Evolutionary conservation across 225 moss, liverwort and hornwort genomes (phyloP).

Genomic region (Physcomitrellopsis africana): DNA sequence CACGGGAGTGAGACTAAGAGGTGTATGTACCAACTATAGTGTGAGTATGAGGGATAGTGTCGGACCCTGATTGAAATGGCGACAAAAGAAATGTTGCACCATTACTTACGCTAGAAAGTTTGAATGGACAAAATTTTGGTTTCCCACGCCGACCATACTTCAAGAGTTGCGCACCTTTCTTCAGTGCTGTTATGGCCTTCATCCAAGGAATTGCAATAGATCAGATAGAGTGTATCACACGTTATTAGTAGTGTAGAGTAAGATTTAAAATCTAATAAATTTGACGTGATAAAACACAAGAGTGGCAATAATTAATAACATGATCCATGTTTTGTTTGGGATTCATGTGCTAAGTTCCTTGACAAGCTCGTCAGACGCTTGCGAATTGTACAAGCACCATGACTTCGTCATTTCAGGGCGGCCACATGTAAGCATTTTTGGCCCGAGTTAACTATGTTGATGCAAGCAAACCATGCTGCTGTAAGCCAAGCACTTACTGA

Average conservation of each 20-base stretch:
- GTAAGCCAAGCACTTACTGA: too few species aligned
- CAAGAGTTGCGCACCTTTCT: constrained; percentile 65
- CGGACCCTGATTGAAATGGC: constrained; percentile 7
- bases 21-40: neutral
- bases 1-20: constrained; percentile 1
- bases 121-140: constrained; percentile 57
- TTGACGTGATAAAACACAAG: neutral
- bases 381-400: neutral
- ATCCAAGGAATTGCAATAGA: constrained; percentile 21
- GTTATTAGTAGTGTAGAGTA: too few species aligned
- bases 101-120: constrained; percentile 49
- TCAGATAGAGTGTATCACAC: neutral
- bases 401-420: too few species aligned
- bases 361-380: neutral
- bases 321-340: neutral
- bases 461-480: too few species aligned
- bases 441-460: too few species aligned
- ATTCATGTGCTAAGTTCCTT: neutral
- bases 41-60: neutral
- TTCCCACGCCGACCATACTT: constrained; percentile 54
- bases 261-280: neutral
- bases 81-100: neutral
- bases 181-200: constrained; percentile 60
- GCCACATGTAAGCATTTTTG: too few species aligned
- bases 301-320: neutral